These are phyloP conservation scores for Stemphylium vesicarium DNA, from an alignment of 2,329 filamentous ascomycete genomes.

Conservation along the genomic window DNA sequence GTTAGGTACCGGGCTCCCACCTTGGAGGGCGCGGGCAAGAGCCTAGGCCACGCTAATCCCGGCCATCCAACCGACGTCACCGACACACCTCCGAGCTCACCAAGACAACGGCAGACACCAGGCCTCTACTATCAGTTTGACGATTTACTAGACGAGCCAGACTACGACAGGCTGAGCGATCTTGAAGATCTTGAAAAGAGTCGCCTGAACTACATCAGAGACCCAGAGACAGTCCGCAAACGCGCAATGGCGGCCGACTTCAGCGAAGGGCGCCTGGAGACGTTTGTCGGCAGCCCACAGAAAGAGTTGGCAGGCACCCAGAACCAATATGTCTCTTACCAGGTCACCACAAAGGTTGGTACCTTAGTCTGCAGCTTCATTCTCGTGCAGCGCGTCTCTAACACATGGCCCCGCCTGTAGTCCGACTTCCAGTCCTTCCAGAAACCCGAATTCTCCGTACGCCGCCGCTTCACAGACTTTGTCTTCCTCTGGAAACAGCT, in stretches of 20 bases:
- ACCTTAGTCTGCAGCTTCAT: not conserved
- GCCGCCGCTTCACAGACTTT: constrained; percentile 96
- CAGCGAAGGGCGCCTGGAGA: constrained; percentile 76
- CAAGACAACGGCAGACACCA: constrained; percentile 10
- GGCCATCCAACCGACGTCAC: constrained; percentile 22
- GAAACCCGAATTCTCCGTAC: constrained; percentile 76
- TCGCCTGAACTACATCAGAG: constrained; percentile 3
- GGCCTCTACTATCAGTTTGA: constrained; percentile 5
- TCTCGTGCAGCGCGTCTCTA: not conserved
- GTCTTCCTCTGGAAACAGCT: constrained; percentile 94
- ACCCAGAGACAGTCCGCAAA: constrained; percentile 18
- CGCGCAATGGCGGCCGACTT: constrained; percentile 45
- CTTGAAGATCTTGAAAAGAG: constrained; percentile 14
- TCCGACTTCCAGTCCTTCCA: constrained; percentile 95
- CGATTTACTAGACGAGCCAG: constrained; percentile 17
- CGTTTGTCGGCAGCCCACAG: constrained; percentile 79
- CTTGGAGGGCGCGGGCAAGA: constrained; percentile 4
- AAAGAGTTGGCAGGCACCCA: constrained; percentile 98
- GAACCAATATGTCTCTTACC: constrained; percentile 94
- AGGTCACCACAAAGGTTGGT: constrained; percentile 84
- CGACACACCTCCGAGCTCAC: constrained; percentile 17
- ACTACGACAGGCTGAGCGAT: constrained; percentile 23
- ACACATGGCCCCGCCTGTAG: constrained; percentile 54
- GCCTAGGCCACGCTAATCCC: constrained; percentile 7
- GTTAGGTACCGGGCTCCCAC: constrained; percentile 4